These are phyloP conservation scores for Cercospora sesami DNA, from an alignment of 2,329 filamentous ascomycete genomes.

Conservation along the genomic window DNA sequence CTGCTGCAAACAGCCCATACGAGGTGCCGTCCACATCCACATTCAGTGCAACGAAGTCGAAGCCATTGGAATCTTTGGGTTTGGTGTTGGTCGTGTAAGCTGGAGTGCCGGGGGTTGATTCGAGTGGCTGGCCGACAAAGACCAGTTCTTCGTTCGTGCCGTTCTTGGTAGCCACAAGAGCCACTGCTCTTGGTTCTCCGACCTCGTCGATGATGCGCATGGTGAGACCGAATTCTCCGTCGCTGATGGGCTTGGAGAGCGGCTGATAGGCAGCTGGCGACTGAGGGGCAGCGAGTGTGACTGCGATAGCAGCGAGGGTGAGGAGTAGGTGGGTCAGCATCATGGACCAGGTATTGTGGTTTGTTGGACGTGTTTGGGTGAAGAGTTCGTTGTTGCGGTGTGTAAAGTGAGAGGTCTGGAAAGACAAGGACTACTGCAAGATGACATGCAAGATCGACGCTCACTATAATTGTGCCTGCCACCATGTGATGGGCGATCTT, in stretches of 20 bases:
- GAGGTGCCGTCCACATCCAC: constrained; percentile 17
- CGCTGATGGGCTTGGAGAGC: not conserved
- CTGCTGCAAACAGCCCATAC: constrained; percentile 14
- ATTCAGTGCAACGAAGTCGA: constrained; percentile 15
- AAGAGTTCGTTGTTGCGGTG: not conserved
- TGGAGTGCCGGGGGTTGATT: constrained; percentile 17
- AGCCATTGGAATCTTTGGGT: not conserved
- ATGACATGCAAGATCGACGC: constrained; percentile 3
- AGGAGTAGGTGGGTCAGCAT: constrained; percentile 5
- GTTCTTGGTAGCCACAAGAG: constrained; percentile 21
- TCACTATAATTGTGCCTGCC: not conserved
- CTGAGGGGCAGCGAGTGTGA: not conserved
- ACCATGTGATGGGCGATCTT: not conserved
- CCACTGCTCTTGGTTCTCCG: constrained; percentile 1
- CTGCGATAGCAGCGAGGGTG: not conserved
- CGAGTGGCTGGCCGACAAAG: constrained; percentile 15
- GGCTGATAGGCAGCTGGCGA: not conserved
- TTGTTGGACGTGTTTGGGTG: not conserved
- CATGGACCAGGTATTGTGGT: not conserved
- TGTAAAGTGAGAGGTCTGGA: not conserved
- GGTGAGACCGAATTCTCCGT: constrained; percentile 19
- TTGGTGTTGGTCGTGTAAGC: constrained; percentile 11
- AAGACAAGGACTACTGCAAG: not conserved
- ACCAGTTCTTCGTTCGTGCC: constrained; percentile 15
- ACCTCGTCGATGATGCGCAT: constrained; percentile 6